Conservation (phyloP, 768 basidiomycete species). For the Kwoniella dejecticola region DNA sequence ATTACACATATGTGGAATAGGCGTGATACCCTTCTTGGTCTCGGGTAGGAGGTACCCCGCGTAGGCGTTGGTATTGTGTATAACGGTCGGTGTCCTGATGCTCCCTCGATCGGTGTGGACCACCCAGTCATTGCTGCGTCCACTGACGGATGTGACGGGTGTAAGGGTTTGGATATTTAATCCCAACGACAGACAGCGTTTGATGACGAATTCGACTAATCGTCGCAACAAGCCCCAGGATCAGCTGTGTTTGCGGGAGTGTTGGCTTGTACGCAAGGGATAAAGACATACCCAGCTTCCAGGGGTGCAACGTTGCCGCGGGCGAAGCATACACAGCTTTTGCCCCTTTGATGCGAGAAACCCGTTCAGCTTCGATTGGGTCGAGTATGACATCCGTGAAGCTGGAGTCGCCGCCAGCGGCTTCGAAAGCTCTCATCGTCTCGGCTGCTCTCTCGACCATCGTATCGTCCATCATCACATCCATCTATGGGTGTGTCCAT, state of each 20-base stretch:
- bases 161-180: constrained; percentile 31
- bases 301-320: constrained; percentile 39
- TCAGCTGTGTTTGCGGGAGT: not conserved
- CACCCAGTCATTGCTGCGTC: constrained; percentile 57
- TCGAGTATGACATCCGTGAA: constrained; percentile 45
- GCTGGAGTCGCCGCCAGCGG: constrained; percentile 50
- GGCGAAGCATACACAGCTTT: constrained; percentile 29
- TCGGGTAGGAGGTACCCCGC: constrained; percentile 73
- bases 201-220: constrained; percentile 25
- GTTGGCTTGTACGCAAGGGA: not conserved
- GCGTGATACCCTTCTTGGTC: constrained; percentile 54
- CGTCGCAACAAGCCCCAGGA: too few species aligned
- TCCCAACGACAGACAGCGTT: constrained; percentile 30
- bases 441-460: constrained; percentile 27
- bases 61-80: constrained; percentile 88
- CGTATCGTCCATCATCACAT: constrained; percentile 36
- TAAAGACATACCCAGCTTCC: constrained; percentile 26
- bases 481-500: not conserved
- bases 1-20: constrained; percentile 55
- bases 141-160: constrained; percentile 49
- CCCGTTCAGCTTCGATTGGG: constrained; percentile 38
- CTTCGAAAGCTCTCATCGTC: constrained; percentile 42
- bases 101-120: constrained; percentile 68
- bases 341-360: constrained; percentile 18
- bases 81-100: constrained; percentile 65